Evolutionary conservation across 2,329 filamentous ascomycete species (phyloP), one percentile per base, ranked within the genome.

Genomic region (Chrysosporium queenslandicum): DNA sequence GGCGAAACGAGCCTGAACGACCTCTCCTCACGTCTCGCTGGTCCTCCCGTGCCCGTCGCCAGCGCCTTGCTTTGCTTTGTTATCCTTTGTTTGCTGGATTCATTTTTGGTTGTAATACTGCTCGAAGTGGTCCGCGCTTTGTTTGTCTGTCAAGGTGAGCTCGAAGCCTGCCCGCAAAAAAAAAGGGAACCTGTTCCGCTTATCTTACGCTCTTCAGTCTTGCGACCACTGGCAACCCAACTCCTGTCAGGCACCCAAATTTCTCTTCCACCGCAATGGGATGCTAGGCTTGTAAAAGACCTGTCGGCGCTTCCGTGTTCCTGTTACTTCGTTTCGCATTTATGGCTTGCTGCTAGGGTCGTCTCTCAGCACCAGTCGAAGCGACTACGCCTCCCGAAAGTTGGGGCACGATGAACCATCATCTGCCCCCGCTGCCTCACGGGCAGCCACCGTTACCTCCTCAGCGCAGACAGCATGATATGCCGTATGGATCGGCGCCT

Each of bases 381-480:
- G 14, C n/a, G 23, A 21, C 32, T 40, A 42, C 51, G 20, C 32
- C 11, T 21, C 20, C 30, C 20, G 53, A 57, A 58, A 32, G 46
- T 59, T 58, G 63, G 62, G 62, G 66, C 65, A 71, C 65, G 64
- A 72, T 72, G 67, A 72, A 72, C 61, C 69, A 71, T 59, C 68
- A 72, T 62, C 60, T 70, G 59, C 68, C 65, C 60, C 65, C 64
- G 58, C 71, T 69, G 66, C 68, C 64, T 57, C 71, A 73, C 66
- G 71, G 71, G 69, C 71, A 73, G 64, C 72, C 73, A 51, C 73
- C 75, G 40, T 75, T 75, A 63, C 72, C 73, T 62, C 69, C 70
- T 58, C 68, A 72, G 21, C 70, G 71, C 55, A 70, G 70, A 56
- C 71, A 72, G 58, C 69, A 72, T 59, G 71, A 75, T 46, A 64